A percentile compares a stretch with the other conserved stretches of the same genome.
Evolutionary conservation across 2,329 filamentous ascomycete species (phyloP).

Genomic region (Plenodomus biglobosus): DNA sequence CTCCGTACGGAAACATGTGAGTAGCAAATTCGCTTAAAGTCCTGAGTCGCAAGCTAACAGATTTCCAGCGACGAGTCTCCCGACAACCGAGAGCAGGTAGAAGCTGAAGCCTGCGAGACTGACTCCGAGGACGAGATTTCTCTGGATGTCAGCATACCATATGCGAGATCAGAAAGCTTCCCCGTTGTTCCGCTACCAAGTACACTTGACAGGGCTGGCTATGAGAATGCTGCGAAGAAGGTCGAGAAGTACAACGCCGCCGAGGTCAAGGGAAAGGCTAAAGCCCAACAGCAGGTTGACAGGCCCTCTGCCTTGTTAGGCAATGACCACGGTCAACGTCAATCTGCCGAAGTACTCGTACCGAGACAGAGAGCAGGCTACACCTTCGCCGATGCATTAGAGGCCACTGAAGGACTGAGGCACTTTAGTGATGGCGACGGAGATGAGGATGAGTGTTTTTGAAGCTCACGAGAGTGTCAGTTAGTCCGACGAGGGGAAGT

Average conservation of each 20-base stretch:
- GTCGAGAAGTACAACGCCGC: not conserved
- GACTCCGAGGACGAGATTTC: not conserved
- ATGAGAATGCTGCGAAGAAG: constrained; percentile 1
- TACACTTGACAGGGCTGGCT: constrained; percentile 3
- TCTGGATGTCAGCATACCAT: not conserved
- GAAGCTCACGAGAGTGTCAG: not conserved
- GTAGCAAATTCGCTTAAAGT: not conserved
- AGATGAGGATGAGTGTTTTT: not conserved
- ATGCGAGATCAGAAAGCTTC: constrained; percentile 1
- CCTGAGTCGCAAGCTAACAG: not conserved
- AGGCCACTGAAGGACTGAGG: not conserved
- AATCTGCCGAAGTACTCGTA: not conserved
- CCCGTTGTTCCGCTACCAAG: constrained; percentile 5
- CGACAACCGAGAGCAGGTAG: not conserved
- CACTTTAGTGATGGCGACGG: not conserved
- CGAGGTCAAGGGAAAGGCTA: not conserved
- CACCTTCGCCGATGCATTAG: not conserved
- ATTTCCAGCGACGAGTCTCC: not conserved
- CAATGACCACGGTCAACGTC: not conserved
- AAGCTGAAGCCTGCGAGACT: not conserved
- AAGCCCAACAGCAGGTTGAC: not conserved
- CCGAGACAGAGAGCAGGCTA: not conserved
- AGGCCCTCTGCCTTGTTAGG: not conserved
- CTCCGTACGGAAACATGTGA: not conserved
- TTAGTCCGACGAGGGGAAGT: not conserved